Base-by-base conservation (phyloP, 768 basidiomycete species). In the Mycena indigotica region DNA sequence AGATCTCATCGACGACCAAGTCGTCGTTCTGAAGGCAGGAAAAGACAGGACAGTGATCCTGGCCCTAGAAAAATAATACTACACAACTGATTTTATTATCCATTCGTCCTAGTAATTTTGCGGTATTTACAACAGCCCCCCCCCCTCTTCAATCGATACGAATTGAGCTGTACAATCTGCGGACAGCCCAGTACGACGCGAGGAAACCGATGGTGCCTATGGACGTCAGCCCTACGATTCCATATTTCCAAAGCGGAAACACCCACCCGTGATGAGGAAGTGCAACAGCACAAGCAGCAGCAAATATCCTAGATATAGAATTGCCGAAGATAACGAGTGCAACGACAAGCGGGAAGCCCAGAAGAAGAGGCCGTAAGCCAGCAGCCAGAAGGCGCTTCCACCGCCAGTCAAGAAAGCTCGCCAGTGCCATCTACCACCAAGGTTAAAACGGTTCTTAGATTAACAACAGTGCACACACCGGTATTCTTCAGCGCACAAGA, bases 401-500 rank as follows among this genome's bases (percentile, higher is more conserved):
- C 94, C 96, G 30, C 96, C 96, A 28, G 86, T 89, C 60, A 95
- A 66, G 80, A 98, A 97, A 4, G 93, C 83, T 44, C 93, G 85
- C 96, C 96, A 98, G 57, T 98, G 95, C 95, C 95, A 98, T 57
- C 93, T 91, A 58, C 28, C 29, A 28, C n/a, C n/a, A 51, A 8
- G 52, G 39, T 28, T 23, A 26, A 56, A 38, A 12, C 26, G 28
- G 29, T 24, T 17, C 23, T 40, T 26, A 52, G 50, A 45, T 66
- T 30, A 61, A 57, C 19, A 52, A 48, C 3, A 32, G 28, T 49
- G 39, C 15, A 69, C 80, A 55, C 53, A 91, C 89, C 92, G 79
- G 70, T 97, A 98, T 66, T 98, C 95, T 71, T 98, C 96, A 5
- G 93, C 90, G 61, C 95, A 98, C 16, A 98, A 81, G 51, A 85